phyloP scores from a whole-genome alignment of 768 basidiomycete genomes.

The Boletus vinaceobasis region DNA sequence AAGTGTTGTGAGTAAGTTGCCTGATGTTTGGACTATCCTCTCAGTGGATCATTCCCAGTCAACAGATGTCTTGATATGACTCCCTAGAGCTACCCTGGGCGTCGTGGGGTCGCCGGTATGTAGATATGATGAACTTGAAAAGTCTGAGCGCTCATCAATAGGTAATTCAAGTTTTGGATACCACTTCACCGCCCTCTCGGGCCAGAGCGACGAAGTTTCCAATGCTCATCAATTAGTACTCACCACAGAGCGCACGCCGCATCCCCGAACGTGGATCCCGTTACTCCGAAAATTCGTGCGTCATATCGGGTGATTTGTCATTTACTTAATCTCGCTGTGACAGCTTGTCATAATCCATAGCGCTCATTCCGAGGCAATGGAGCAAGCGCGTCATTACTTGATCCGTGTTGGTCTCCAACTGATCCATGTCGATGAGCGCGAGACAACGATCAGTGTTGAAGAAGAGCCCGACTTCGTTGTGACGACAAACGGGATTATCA shows the following conservation, averaged over 20 bases:
- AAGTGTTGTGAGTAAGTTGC: conserved; percentile 34
- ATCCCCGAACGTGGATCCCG: conserved; percentile 60
- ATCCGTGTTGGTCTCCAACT: conserved; percentile 51
- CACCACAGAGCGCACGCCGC: conserved; percentile 50
- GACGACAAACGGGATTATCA: conserved; percentile 9
- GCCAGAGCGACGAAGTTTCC: conserved; percentile 51
- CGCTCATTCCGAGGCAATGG: conserved; percentile 44
- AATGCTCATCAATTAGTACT: conserved; percentile 54
- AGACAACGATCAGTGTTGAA: conserved; percentile 35
- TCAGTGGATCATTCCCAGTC: conserved; percentile 19
- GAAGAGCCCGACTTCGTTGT: conserved; percentile 18
- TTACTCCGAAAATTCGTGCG: conserved; percentile 49
- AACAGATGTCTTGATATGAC: conserved; percentile 62
- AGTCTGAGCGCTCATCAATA: not conserved
- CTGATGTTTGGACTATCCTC: conserved; percentile 39
- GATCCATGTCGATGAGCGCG: conserved; percentile 50
- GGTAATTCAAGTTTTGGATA: conserved; percentile 48
- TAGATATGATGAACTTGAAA: not conserved
- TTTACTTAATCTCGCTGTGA: conserved; percentile 4
- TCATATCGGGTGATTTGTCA: conserved; percentile 5
- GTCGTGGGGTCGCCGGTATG: conserved; percentile 66
- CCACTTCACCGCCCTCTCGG: conserved; percentile 49
- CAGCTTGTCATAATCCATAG: conserved; percentile 28
- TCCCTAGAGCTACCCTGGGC: conserved; percentile 69
- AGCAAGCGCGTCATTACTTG: conserved; percentile 44